phyloP scores from a whole-genome alignment of 2,329 filamentous ascomycete genomes.

The Phyllosticta ampelicida region DNA sequence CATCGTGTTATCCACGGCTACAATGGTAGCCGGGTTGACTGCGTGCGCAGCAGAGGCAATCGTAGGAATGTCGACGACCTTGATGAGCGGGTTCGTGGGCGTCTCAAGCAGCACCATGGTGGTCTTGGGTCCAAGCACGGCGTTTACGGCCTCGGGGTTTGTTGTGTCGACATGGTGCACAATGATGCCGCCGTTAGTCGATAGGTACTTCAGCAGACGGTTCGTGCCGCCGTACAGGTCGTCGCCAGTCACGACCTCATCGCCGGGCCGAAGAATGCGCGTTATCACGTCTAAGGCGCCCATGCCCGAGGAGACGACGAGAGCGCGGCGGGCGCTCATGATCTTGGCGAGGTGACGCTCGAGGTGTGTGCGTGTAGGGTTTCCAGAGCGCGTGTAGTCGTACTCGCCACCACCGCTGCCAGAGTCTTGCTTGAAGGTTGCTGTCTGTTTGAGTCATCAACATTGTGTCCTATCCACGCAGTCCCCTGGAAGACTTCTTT shows the following conservation, averaged over 20 bases:
- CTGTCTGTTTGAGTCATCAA: conserved; percentile 45
- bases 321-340: conserved; percentile 84
- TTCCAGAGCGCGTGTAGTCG: conserved; percentile 96
- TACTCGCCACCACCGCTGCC: conserved; percentile 79
- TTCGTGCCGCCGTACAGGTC: conserved; percentile 95
- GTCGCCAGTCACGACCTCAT: conserved; percentile 94
- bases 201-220: conserved; percentile 82
- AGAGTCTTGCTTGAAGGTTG: conserved; percentile 91
- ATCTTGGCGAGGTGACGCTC: conserved; percentile 97
- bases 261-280: conserved; percentile 76
- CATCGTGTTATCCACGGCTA: conserved; percentile 98
- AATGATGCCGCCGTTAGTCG: conserved; percentile 77
- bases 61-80: conserved; percentile 81
- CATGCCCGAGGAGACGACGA: conserved; percentile 96
- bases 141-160: conserved; percentile 55
- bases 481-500: background rate
- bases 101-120: conserved; percentile 94
- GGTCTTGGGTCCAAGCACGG: conserved; percentile 66
- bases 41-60: conserved; percentile 70
- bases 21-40: conserved; percentile 65
- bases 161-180: conserved; percentile 98
- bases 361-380: conserved; percentile 89
- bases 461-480: background rate
- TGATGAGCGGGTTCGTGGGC: conserved; percentile 95
- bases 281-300: conserved; percentile 94